These are phyloP conservation scores for Croton laevigatus DNA, from an alignment of 441 rosid species.

Conservation along the genomic window DNA sequence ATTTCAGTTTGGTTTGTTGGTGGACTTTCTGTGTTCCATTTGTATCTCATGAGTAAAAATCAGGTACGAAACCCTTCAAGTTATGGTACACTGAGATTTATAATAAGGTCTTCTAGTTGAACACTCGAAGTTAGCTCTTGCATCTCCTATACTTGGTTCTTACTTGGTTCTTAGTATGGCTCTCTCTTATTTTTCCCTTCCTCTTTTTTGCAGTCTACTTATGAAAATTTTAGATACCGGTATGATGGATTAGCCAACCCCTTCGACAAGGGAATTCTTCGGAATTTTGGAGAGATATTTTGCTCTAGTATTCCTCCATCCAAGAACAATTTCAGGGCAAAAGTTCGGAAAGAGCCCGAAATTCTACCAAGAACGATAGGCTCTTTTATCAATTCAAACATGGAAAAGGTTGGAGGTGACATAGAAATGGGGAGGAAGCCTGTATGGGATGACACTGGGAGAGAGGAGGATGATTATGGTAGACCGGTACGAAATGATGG, in stretches of 20 bases:
- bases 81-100: constrained; percentile 1
- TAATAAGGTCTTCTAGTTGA: constrained; percentile 2
- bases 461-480: constrained; percentile 38
- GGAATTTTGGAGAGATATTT: constrained; percentile 70
- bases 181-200: neutral
- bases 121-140: constrained; percentile 6
- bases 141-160: neutral
- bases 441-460: constrained; percentile 51
- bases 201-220: constrained; percentile 64
- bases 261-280: constrained; percentile 59
- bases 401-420: constrained; percentile 57
- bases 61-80: constrained; percentile 51
- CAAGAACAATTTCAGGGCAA: constrained; percentile 70
- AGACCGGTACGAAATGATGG: constrained; percentile 43
- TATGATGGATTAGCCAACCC: constrained; percentile 83
- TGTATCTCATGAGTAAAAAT: constrained; percentile 85
- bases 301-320: constrained; percentile 59
- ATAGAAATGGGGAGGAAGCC: constrained; percentile 86
- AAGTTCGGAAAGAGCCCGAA: constrained; percentile 52
- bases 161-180: neutral
- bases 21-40: constrained; percentile 86
- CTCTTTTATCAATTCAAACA: constrained; percentile 50
- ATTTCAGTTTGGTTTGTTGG: constrained; percentile 92
- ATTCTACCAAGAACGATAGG: constrained; percentile 45
- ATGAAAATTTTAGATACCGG: constrained; percentile 85